Conservation (phyloP, 306 rosid species). For the Phaseolus lunatus region DNA sequence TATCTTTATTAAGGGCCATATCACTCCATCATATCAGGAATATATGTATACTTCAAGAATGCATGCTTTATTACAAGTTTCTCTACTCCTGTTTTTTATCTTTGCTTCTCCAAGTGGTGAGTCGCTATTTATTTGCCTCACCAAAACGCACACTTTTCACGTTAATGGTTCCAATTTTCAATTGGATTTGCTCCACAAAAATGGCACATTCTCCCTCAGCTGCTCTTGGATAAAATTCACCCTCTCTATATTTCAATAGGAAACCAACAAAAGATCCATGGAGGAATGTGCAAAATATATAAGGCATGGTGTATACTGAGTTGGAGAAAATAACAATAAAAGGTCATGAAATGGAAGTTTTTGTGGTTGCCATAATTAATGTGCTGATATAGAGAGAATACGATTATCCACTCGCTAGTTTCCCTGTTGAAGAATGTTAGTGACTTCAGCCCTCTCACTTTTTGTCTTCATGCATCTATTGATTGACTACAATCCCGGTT, state of each 20-base stretch:
- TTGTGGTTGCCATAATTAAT: slow-evolving; percentile 6
- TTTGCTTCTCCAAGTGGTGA: not conserved
- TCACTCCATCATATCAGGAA: slow-evolving; percentile 53
- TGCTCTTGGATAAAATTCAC: slow-evolving; percentile 10
- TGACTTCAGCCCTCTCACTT: slow-evolving; percentile 40
- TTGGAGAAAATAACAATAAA: slow-evolving; percentile 1
- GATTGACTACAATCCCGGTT: slow-evolving; percentile 39
- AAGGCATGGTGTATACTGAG: not conserved
- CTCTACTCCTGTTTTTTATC: slow-evolving; percentile 3
- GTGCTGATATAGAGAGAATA: not conserved
- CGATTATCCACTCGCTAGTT: slow-evolving; percentile 17
- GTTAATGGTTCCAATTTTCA: not conserved
- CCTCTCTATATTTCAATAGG: not conserved
- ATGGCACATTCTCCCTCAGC: not conserved
- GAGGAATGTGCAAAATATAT: slow-evolving; percentile 15
- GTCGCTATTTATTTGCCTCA: slow-evolving; percentile 17
- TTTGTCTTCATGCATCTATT: slow-evolving; percentile 44
- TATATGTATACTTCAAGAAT: slow-evolving; percentile 52
- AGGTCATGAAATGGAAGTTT: slow-evolving; percentile 19
- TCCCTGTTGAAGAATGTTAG: slow-evolving; percentile 38
- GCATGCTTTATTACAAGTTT: slow-evolving; percentile 39
- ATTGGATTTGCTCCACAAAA: slow-evolving; percentile 7
- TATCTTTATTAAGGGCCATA: slow-evolving; percentile 55
- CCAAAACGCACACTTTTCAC: slow-evolving; percentile 30
- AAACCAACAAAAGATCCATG: slow-evolving; percentile 23